Evolutionary conservation across 495 filamentous ascomycete genomes (phyloP), one percentile per base, ranked within the genome.

Genomic region (Aspergillus olivimuriae): DNA sequence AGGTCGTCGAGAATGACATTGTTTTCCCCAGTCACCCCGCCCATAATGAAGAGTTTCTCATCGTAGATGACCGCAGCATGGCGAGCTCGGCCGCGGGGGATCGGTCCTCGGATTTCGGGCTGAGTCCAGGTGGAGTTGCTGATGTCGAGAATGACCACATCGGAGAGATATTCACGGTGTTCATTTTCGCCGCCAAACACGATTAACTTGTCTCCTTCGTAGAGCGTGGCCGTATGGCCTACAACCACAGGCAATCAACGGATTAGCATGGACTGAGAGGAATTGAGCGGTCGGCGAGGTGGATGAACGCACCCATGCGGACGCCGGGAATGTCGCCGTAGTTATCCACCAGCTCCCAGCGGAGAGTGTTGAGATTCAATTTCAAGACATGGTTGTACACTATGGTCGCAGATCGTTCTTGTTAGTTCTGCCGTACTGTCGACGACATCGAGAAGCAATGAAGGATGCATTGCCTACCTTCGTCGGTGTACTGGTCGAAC

Each of bases 401-500:
- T 86, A 46, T 9, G 4, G 2, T 20, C 7, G 9, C 17, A n/a
- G 19, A 20, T 38, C 15, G 21, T 3, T n/a, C n/a, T n/a, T n/a
- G n/a, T n/a, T n/a, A n/a, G n/a, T n/a, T n/a, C n/a, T n/a, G n/a
- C n/a, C n/a, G n/a, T n/a, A n/a, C n/a, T 4, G 14, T 11, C 35
- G 8, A 19, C 17, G 9, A 11, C 12, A 36, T 18, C 8, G 4
- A 11, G 12, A 17, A 20, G 35, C 4, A 38, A 7, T 9, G 6
- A 2, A 22, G 18, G 18, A 20, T 7, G 2, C n/a, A 10, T 11
- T n/a, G n/a, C 34, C 12, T 40, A 82, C 82, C 82, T 74, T 98
- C 92, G 62, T 98, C 92, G 7, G 92, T 97, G 58, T 92, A 97
- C 60, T 95, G 90, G 58, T 98, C 92, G 53, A 98, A 98, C n/a